phyloP scores from a whole-genome alignment of 163 green algal species.

The Chlamydomonas reinhardtii region DNA sequence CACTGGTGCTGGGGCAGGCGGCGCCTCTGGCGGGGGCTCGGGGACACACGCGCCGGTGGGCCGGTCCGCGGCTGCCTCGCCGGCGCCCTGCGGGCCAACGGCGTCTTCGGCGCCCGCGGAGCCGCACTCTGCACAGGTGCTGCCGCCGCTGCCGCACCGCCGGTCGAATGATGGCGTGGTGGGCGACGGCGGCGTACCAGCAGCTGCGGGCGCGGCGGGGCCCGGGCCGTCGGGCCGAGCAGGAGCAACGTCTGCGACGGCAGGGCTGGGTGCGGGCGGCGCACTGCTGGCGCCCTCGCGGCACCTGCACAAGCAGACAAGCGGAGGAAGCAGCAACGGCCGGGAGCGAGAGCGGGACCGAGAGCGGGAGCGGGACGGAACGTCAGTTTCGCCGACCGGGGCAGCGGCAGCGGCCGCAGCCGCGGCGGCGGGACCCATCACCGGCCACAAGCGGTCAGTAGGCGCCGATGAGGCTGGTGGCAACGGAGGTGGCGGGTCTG shows the following conservation, averaged over 20 bases:
- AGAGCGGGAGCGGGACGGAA: not conserved
- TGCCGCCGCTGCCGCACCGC: not conserved
- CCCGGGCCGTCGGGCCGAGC: too few relatives aligned
- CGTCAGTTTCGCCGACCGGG: not conserved
- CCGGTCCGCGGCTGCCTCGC: constrained; percentile 18
- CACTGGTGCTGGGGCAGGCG: too few relatives aligned
- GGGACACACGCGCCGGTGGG: constrained; percentile 2
- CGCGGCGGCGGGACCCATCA: not conserved
- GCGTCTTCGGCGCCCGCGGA: constrained; percentile 1
- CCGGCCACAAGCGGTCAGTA: not conserved
- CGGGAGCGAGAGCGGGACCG: not conserved
- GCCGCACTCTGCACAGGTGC: not conserved
- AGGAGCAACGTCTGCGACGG: too few relatives aligned
- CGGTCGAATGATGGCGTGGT: constrained; percentile 2
- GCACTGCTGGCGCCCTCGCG: not conserved
- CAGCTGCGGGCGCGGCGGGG: too few relatives aligned
- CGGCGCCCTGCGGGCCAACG: constrained; percentile 1
- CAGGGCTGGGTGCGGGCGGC: not conserved
- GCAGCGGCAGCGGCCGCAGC: not conserved
- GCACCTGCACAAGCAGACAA: constrained; percentile 34
- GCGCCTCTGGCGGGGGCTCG: too few relatives aligned
- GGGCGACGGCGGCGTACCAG: not conserved
- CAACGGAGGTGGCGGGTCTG: not conserved
- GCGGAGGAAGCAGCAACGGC: constrained; percentile 37
- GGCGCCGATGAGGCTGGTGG: not conserved